Evolutionary conservation across 2,329 filamentous ascomycete genomes (phyloP), one percentile per base, ranked within the genome.

Genomic region (Hymenoscyphus fructigenus): DNA sequence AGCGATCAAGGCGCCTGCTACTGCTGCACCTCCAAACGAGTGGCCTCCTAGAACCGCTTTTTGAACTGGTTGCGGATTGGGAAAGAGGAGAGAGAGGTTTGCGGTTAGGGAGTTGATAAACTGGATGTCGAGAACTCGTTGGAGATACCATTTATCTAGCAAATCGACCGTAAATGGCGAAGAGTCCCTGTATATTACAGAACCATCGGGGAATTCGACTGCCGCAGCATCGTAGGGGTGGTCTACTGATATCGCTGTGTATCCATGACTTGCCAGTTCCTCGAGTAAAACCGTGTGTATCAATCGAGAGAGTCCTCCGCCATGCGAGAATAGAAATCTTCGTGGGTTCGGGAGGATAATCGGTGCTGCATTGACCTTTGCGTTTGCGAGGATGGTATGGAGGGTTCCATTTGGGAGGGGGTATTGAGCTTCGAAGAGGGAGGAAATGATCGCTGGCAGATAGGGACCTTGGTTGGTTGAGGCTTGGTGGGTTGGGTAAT

Each of bases 221-320:
- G 73, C 68, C 1, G 68, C 62, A 1, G 71, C 67, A 64, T 77
- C 75, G 57, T 76, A 75, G 14, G 75, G 70, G 61, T 76, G 75
- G 59, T 77, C 75, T 36, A 77, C 67, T 6, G 74, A 67, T 10
- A 76, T 66, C n/a, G 76, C 71, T 26, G 70, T 70, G 59, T 73
- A 76, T 4, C 76, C 76, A 12, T 69, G 34, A 59, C 74, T 76
- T 3, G 75, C 70, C 2, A 77, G 57, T 53, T 68, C 65, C 62
- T 73, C 68, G 23, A 69, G 65, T n/a, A 75, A 56, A 17, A 66
- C 67, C 56, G 61, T 74, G 65, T 36, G 15, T 14, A 59, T 36
- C 5, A 59, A 38, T 20, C 57, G 17, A n/a, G 57, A 59, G 6
- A 17, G 23, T 41, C 29, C 34, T 17, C 15, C 15, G 7, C 57